Conservation (phyloP, 805 yeast genomes). For the Spathaspora hagerdaliae region DNA sequence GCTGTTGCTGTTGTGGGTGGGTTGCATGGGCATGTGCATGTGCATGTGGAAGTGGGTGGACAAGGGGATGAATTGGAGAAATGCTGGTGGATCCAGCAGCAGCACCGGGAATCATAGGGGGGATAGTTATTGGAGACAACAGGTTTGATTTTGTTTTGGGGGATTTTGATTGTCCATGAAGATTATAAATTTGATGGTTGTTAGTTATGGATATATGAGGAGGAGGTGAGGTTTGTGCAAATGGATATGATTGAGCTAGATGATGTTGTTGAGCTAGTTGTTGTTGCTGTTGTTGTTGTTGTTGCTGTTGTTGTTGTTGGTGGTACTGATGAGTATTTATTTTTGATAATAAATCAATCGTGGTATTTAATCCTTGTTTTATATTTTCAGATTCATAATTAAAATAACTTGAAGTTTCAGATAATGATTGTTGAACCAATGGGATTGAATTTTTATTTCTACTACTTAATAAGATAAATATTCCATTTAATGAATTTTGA, state of each 20-base stretch:
- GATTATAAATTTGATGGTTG: neutral
- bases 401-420: conserved; percentile 9
- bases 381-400: conserved; percentile 8
- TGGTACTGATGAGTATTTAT: conserved; percentile 6
- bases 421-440: conserved; percentile 11
- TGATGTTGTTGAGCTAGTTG: neutral
- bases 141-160: neutral
- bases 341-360: conserved; percentile 15
- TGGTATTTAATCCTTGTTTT: conserved; percentile 12
- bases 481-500: conserved; percentile 11
- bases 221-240: conserved; percentile 1
- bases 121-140: neutral
- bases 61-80: no score
- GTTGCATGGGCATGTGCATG: neutral
- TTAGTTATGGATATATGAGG: conserved; percentile 2
- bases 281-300: neutral
- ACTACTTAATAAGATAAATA: conserved; percentile 10
- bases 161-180: neutral
- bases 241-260: neutral
- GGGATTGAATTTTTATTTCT: conserved; percentile 10
- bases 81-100: neutral
- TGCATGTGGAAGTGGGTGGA: no score
- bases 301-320: conserved; percentile 3
- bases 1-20: neutral
- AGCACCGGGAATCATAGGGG: no score